Evolutionary conservation across 31 red algal genomes (phyloP).

Genomic region (Porphyra umbilicalis): DNA sequence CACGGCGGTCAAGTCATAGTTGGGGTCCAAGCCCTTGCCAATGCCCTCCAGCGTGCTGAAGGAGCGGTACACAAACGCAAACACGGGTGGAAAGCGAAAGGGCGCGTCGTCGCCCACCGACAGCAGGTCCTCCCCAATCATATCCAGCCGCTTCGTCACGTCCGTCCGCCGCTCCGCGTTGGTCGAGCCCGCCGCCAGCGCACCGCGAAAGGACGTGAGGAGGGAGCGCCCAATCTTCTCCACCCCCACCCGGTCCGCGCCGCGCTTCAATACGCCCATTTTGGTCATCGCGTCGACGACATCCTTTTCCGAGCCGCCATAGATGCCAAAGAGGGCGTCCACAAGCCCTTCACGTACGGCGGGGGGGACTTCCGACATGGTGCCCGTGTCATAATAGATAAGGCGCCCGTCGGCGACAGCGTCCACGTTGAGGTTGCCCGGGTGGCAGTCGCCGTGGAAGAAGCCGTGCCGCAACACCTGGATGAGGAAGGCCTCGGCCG

Average conservation of each 20-base stretch:
- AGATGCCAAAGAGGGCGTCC: constrained; percentile 67
- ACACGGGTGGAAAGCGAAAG: constrained; percentile 79
- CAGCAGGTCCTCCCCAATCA: constrained; percentile 68
- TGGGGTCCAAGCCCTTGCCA: constrained; percentile 58
- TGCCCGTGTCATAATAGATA: constrained; percentile 78
- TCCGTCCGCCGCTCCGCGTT: constrained; percentile 30
- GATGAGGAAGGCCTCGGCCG: constrained; percentile 64
- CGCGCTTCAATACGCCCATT: constrained; percentile 50
- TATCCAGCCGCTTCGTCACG: constrained; percentile 30
- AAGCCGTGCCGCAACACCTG: constrained; percentile 79
- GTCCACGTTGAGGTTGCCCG: constrained; percentile 81
- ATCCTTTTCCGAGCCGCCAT: constrained; percentile 44
- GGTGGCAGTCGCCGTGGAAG: constrained; percentile 89
- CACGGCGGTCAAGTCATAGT: constrained; percentile 74
- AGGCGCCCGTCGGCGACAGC: constrained; percentile 47
- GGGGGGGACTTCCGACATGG: constrained; percentile 54
- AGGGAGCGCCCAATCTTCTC: constrained; percentile 72
- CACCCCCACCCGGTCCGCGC: constrained; percentile 63
- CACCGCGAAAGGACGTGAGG: constrained; percentile 38
- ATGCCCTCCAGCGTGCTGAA: constrained; percentile 88
- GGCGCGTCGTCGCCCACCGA: constrained; percentile 60
- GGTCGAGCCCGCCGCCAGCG: constrained; percentile 24
- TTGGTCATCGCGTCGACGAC: constrained; percentile 55
- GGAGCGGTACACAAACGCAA: constrained; percentile 85
- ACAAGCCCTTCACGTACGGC: constrained; percentile 50